Evolutionary conservation across 2,329 filamentous ascomycete species (phyloP).

Genomic region (Ilyonectria destructans): DNA sequence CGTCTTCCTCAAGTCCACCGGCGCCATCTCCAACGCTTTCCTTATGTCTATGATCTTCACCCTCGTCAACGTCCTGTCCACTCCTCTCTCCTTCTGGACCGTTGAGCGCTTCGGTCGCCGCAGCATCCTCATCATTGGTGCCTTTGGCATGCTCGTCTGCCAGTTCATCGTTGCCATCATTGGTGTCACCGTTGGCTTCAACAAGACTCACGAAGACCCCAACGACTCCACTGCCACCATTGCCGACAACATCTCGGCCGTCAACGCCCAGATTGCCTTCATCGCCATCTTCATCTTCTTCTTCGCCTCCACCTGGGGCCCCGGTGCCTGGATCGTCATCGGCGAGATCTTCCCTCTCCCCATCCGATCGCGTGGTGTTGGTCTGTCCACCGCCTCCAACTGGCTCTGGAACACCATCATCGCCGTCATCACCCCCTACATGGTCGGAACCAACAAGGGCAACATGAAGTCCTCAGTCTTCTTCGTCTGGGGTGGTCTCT

Average conservation of each 20-base stretch:
- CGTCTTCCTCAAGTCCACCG: conserved; percentile 85
- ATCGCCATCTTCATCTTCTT: conserved; percentile 87
- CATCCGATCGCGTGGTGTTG: conserved; percentile 90
- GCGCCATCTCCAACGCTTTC: conserved; percentile 84
- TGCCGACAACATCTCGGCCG: conserved; percentile 70
- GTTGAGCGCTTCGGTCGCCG: conserved; percentile 89
- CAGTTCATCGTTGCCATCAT: conserved; percentile 90
- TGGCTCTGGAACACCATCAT: conserved; percentile 85
- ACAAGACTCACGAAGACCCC: conserved; percentile 65
- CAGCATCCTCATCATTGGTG: conserved; percentile 84
- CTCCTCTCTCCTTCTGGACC: conserved; percentile 89
- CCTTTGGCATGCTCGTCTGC: conserved; percentile 86
- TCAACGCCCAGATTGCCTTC: conserved; percentile 82
- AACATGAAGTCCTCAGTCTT: conserved; percentile 62
- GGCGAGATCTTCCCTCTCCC: conserved; percentile 86
- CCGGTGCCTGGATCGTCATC: conserved; percentile 78
- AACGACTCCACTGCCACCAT: conserved; percentile 57
- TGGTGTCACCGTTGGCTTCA: conserved; percentile 74
- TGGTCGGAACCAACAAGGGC: conserved; percentile 68
- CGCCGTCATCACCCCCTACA: conserved; percentile 77
- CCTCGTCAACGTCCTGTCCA: conserved; percentile 89
- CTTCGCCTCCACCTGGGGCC: conserved; percentile 85
- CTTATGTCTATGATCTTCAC: conserved; percentile 89
- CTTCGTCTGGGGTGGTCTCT: conserved; percentile 77
- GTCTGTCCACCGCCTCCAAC: conserved; percentile 89